A percentile compares a stretch with the other conserved stretches of the same genome.
Conservation (phyloP, 306 rosid species). For the Gillenia trifoliata region DNA sequence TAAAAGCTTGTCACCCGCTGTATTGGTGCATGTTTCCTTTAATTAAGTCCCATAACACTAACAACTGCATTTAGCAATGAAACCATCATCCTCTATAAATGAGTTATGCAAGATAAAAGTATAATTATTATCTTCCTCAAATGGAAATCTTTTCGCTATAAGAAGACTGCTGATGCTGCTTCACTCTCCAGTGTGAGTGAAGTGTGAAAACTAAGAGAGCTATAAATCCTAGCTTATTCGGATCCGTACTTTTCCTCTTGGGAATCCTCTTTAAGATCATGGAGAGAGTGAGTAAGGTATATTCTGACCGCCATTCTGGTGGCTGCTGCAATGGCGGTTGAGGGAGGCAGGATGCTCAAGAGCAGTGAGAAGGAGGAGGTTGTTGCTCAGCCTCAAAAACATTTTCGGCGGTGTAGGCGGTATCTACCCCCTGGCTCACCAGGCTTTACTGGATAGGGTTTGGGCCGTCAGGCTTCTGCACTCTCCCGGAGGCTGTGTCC, state of each 20-base stretch:
- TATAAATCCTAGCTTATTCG: too few relatives aligned
- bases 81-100: background rate
- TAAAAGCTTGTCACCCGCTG: too few relatives aligned
- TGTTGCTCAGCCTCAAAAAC: conserved; percentile 27
- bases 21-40: background rate
- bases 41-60: background rate
- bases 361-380: background rate
- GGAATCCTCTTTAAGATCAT: background rate
- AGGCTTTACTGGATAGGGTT: conserved; percentile 16
- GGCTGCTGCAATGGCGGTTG: conserved; percentile 18
- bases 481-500: conserved; percentile 25
- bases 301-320: conserved; percentile 21
- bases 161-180: conserved; percentile 4
- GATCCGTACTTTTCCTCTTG: too few relatives aligned
- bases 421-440: conserved; percentile 30
- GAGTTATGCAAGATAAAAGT: background rate
- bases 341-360: conserved; percentile 23
- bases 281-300: conserved; percentile 26
- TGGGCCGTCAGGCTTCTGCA: conserved; percentile 26
- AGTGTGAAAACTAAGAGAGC: background rate
- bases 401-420: conserved; percentile 27
- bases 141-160: conserved; percentile 15
- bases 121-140: background rate
- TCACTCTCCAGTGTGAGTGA: background rate
- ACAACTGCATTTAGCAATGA: background rate